These are phyloP conservation scores for Cercospora nicotianae DNA, from an alignment of 2,329 filamentous ascomycete genomes.

Conservation along the genomic window DNA sequence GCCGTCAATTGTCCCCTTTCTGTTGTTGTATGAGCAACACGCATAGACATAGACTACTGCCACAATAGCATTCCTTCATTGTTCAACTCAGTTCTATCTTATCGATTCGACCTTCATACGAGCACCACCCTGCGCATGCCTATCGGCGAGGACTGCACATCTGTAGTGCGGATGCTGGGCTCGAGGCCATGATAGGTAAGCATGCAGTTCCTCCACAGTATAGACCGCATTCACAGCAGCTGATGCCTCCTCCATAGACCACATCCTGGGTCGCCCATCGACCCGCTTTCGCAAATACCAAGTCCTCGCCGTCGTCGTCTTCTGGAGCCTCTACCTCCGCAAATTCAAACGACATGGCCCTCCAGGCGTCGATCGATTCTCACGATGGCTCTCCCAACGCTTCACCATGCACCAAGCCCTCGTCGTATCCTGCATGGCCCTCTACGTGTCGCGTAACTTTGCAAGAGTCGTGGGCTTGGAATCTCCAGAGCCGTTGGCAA, in stretches of 20 bases:
- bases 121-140: not conserved
- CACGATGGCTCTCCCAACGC: slow-evolving; percentile 65
- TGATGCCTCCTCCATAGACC: slow-evolving; percentile 16
- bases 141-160: not conserved
- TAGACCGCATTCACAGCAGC: not conserved
- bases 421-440: slow-evolving; percentile 81
- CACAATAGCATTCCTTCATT: not conserved
- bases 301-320: slow-evolving; percentile 83
- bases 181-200: slow-evolving; percentile 22
- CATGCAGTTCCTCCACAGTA: not conserved
- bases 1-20: not conserved
- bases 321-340: slow-evolving; percentile 85
- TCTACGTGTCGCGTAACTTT: slow-evolving; percentile 91
- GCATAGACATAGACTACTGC: slow-evolving; percentile 1
- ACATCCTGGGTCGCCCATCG: slow-evolving; percentile 30
- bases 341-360: slow-evolving; percentile 87
- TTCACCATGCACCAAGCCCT: slow-evolving; percentile 89
- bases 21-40: not conserved
- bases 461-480: slow-evolving; percentile 88
- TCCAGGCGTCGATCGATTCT: slow-evolving; percentile 68
- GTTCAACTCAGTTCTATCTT: not conserved
- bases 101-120: not conserved
- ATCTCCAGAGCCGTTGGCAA: slow-evolving; percentile 88
- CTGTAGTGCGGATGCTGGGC: not conserved
- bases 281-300: slow-evolving; percentile 32